phyloP scores from a whole-genome alignment of 108 stramenopile species.

The Cylindrotheca fusiformis region DNA sequence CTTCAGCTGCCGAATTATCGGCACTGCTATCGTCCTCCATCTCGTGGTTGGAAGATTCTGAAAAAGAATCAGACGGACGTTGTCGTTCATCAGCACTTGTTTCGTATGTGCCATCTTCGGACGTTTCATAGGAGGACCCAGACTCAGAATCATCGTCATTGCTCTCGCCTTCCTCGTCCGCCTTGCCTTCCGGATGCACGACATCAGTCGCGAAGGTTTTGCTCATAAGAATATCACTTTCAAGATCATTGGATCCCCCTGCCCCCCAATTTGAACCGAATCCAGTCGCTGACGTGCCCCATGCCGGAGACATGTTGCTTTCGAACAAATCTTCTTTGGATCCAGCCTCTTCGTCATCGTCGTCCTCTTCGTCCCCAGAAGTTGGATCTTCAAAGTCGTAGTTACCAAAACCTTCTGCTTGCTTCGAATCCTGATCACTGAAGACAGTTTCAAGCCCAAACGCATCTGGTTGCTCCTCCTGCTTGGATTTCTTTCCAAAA shows the following conservation, averaged over 20 bases:
- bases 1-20: conserved; percentile 14
- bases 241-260: background rate
- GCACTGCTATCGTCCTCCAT: background rate
- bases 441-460: conserved; percentile 18
- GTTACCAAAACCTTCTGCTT: conserved; percentile 12
- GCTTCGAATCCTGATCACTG: conserved; percentile 7
- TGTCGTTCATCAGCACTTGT: background rate
- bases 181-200: background rate
- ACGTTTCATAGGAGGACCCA: conserved; percentile 23
- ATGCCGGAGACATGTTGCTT: conserved; percentile 8
- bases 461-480: conserved; percentile 1
- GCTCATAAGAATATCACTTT: background rate
- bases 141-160: conserved; percentile 5
- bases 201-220: background rate
- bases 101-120: conserved; percentile 35
- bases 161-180: background rate
- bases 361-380: conserved; percentile 12
- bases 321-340: conserved; percentile 16
- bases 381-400: conserved; percentile 35
- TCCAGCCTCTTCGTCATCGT: conserved; percentile 13
- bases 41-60: background rate
- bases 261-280: conserved; percentile 22
- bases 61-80: background rate
- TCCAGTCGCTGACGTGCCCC: conserved; percentile 19
- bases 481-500: conserved; percentile 20